phyloP scores from a whole-genome alignment of 2,329 filamentous ascomycete species.

The Scopulariopsis brevicaulis region DNA sequence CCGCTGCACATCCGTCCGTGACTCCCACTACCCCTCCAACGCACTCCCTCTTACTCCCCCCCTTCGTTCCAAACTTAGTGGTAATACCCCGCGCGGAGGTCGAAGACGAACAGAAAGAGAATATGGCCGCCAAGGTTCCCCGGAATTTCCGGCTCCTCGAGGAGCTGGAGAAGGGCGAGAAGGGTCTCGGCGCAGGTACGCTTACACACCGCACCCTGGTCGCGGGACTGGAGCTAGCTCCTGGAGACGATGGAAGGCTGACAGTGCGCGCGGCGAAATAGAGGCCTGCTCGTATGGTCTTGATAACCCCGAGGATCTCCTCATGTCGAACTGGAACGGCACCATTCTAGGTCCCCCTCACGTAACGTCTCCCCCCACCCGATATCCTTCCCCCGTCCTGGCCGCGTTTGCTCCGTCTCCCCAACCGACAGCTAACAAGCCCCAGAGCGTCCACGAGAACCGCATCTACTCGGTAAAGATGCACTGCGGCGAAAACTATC shows the following conservation, averaged over 20 bases:
- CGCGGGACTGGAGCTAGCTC: background rate
- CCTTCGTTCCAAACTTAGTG: background rate
- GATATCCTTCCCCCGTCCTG: background rate
- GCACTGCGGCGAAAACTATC: constrained; percentile 84
- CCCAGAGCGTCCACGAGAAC: constrained; percentile 89
- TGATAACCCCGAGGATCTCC: constrained; percentile 83
- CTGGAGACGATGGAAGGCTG: background rate
- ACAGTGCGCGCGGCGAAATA: constrained; percentile 19
- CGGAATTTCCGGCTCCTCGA: constrained; percentile 94
- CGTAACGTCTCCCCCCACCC: constrained; percentile 39
- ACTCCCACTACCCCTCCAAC: background rate
- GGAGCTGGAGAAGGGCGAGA: constrained; percentile 98
- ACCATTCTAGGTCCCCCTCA: constrained; percentile 95
- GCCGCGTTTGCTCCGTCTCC: background rate
- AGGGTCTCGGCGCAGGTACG: constrained; percentile 79
- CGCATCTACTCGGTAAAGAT: constrained; percentile 98
- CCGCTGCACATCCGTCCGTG: background rate
- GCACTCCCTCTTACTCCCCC: background rate
- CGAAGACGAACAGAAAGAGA: background rate
- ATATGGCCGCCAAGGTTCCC: constrained; percentile 53
- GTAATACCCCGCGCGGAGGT: background rate
- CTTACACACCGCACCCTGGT: background rate
- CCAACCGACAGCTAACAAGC: constrained; percentile 1
- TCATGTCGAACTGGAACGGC: constrained; percentile 98
- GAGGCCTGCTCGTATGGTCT: constrained; percentile 97